Evolutionary conservation across 2,329 filamentous ascomycete species (phyloP).

Genomic region (Verticillium tricorpus): DNA sequence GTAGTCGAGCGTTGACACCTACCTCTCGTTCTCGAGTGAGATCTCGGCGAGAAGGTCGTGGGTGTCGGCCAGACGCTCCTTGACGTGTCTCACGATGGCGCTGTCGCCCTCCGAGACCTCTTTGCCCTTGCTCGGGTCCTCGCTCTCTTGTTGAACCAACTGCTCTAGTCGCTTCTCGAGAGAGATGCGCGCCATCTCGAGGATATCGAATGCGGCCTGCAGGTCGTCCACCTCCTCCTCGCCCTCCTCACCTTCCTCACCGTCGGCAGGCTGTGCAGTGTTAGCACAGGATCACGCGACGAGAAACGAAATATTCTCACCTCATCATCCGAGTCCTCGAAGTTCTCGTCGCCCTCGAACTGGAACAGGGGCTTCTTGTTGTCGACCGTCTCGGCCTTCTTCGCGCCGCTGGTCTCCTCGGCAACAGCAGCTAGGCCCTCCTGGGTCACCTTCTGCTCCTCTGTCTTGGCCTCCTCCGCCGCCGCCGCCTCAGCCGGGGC

Average conservation of each 20-base stretch:
- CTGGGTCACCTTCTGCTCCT: conserved; percentile 38
- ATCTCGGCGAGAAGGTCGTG: conserved; percentile 95
- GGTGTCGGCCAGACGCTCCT: conserved; percentile 85
- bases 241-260: conserved; percentile 35
- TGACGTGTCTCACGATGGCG: conserved; percentile 53
- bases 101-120: conserved; percentile 33
- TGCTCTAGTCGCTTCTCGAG: conserved; percentile 52
- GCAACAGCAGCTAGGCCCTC: conserved; percentile 39
- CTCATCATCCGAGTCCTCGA: conserved; percentile 74
- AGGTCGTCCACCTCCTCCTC: conserved; percentile 69
- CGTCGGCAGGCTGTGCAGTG: conserved; percentile 23
- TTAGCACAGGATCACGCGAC: conserved; percentile 6
- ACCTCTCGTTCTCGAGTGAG: conserved; percentile 90
- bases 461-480: conserved; percentile 24
- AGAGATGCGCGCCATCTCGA: conserved; percentile 71
- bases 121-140: conserved; percentile 38
- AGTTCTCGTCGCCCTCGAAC: conserved; percentile 92
- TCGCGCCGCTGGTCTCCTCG: conserved; percentile 37
- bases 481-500: conserved; percentile 27
- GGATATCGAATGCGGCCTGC: conserved; percentile 75
- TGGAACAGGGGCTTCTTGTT: conserved; percentile 79
- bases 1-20: conserved; percentile 14
- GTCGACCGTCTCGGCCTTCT: conserved; percentile 32
- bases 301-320: conserved; percentile 29
- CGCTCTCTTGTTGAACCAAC: conserved; percentile 25